Evolutionary conservation across 1,284 basidiomycete species (phyloP).

Genomic region (Ustanciosporium gigantosporum): DNA sequence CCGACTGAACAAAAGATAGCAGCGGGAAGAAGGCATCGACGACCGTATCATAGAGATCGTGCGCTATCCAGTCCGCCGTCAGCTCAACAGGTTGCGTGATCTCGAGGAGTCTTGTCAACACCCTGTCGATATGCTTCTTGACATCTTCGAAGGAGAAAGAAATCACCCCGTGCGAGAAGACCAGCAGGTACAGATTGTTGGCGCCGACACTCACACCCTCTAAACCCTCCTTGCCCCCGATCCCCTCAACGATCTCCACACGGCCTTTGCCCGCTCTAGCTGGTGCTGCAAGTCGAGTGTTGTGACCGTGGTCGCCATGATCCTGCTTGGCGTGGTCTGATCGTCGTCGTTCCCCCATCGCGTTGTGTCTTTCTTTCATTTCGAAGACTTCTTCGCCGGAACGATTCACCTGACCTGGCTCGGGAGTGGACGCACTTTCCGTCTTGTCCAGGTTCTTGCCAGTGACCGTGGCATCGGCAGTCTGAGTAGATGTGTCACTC

Average conservation of each 20-base stretch:
- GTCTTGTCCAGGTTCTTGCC: not conserved
- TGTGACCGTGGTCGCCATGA: not conserved
- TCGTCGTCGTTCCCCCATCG: not conserved
- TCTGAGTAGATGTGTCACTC: not conserved
- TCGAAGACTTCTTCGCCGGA: slow-evolving; percentile 14
- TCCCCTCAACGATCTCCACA: slow-evolving; percentile 67
- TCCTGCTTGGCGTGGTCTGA: not conserved
- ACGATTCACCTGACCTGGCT: slow-evolving; percentile 1
- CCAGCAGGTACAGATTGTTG: slow-evolving; percentile 83
- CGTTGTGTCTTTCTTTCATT: slow-evolving; percentile 11
- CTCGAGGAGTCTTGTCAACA: slow-evolving; percentile 71
- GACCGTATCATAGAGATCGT: slow-evolving; percentile 88
- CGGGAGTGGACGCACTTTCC: no score
- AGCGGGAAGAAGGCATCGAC: slow-evolving; percentile 93
- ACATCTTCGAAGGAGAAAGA: slow-evolving; percentile 92
- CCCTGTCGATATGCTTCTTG: slow-evolving; percentile 79
- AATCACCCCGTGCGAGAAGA: slow-evolving; percentile 86
- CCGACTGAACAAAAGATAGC: slow-evolving; percentile 78
- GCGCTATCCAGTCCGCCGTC: slow-evolving; percentile 79
- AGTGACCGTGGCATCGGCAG: not conserved
- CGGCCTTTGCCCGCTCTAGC: slow-evolving; percentile 46
- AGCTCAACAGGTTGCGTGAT: slow-evolving; percentile 42
- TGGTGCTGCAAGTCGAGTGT: slow-evolving; percentile 17
- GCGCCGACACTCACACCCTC: slow-evolving; percentile 72
- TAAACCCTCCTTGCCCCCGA: slow-evolving; percentile 67